These are phyloP conservation scores for Leccinum subrobustum DNA, from an alignment of 1,284 basidiomycete genomes.

Conservation along the genomic window DNA sequence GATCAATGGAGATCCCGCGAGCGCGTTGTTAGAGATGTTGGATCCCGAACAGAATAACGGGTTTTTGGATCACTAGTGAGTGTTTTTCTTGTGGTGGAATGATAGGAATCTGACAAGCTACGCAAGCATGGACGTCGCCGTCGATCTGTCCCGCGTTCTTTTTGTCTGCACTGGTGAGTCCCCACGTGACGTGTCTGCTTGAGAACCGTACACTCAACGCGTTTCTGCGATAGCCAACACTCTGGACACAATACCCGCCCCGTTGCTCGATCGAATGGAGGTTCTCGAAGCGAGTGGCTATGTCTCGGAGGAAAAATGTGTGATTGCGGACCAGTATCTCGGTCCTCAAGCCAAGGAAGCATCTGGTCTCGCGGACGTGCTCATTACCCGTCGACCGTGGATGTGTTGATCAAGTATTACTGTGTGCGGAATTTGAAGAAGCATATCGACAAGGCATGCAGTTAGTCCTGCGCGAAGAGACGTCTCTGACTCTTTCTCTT, in stretches of 20 bases:
- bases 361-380: constrained; percentile 85
- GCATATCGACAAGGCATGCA: constrained; percentile 86
- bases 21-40: constrained; percentile 94
- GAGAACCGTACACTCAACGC: neutral
- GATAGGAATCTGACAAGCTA: constrained; percentile 8
- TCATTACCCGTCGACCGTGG: constrained; percentile 78
- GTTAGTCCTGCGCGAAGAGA: neutral
- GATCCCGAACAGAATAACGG: constrained; percentile 97
- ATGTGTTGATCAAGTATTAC: constrained; percentile 93
- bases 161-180: constrained; percentile 89
- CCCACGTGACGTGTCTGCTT: neutral
- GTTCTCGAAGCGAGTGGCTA: constrained; percentile 97
- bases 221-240: constrained; percentile 62
- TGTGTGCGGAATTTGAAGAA: constrained; percentile 95
- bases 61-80: constrained; percentile 93
- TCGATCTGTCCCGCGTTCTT: constrained; percentile 93
- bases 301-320: constrained; percentile 94
- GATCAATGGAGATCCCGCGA: constrained; percentile 94
- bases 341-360: constrained; percentile 94
- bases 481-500: neutral
- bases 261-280: constrained; percentile 95
- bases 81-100: neutral
- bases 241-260: constrained; percentile 95
- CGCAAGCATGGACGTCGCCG: constrained; percentile 90
- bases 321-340: constrained; percentile 91